These are phyloP conservation scores for Marasmius oreades DNA, from an alignment of 1,284 basidiomycete genomes.

Conservation along the genomic window DNA sequence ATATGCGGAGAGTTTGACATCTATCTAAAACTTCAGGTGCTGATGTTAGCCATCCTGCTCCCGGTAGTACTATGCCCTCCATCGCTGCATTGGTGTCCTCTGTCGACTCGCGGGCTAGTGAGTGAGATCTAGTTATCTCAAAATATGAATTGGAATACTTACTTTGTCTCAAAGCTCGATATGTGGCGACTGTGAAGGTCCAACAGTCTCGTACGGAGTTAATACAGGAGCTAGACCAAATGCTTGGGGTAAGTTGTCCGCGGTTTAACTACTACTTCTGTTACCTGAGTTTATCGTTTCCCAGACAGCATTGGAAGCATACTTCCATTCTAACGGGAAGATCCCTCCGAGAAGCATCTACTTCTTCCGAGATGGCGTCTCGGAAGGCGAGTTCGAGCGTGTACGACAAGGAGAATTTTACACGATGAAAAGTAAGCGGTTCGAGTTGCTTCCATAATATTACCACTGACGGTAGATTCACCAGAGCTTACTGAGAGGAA, in stretches of 20 bases:
- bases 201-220: conserved; percentile 48
- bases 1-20: not conserved
- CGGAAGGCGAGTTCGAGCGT: conserved; percentile 34
- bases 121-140: too few relatives aligned
- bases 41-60: conserved; percentile 39
- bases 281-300: not conserved
- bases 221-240: conserved; percentile 41
- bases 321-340: conserved; percentile 11
- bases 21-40: conserved; percentile 25
- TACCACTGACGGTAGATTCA: too few relatives aligned
- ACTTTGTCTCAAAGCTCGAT: conserved; percentile 13
- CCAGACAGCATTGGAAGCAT: not conserved
- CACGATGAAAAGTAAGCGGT: conserved; percentile 25
- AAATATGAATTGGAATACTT: too few relatives aligned
- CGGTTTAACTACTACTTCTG: not conserved
- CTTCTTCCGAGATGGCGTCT: conserved; percentile 37
- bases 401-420: conserved; percentile 25
- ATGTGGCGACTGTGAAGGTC: conserved; percentile 33
- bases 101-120: conserved; percentile 23
- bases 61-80: conserved; percentile 32
- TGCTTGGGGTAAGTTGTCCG: conserved; percentile 32
- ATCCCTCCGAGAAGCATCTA: conserved; percentile 19
- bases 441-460: not conserved
- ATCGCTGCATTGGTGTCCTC: conserved; percentile 35
- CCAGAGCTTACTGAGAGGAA: not conserved